Percentiles rank a stretch among this genome's conserved stretches.
Evolutionary conservation across 768 basidiomycete species (phyloP).

Genomic region (Mycena rosella): DNA sequence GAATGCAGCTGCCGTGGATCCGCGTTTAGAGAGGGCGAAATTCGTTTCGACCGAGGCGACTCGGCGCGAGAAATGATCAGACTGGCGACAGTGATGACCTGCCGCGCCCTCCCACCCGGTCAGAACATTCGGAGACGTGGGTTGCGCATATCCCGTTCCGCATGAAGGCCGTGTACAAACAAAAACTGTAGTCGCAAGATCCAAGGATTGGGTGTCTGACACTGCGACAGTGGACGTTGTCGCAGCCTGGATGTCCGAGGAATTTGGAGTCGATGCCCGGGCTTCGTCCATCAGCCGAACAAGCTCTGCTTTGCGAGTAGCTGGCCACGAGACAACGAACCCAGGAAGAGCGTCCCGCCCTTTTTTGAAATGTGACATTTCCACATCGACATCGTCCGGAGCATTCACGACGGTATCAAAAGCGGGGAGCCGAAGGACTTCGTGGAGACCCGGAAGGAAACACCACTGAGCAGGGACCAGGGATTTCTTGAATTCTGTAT

Average conservation of each 20-base stretch:
- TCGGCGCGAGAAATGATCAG: not conserved
- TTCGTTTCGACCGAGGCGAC: conserved; percentile 13
- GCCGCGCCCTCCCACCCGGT: conserved; percentile 22
- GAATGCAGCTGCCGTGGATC: conserved; percentile 16
- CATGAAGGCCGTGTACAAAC: not conserved
- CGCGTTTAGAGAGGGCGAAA: conserved; percentile 8
- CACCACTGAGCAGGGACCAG: conserved; percentile 43
- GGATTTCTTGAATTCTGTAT: conserved; percentile 36
- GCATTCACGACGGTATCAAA: conserved; percentile 23
- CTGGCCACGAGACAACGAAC: conserved; percentile 3
- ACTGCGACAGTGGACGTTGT: not conserved
- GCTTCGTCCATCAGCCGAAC: not conserved
- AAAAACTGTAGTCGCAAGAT: conserved; percentile 17
- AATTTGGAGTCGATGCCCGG: not conserved
- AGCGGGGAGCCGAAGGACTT: conserved; percentile 27
- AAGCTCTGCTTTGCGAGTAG: conserved; percentile 5
- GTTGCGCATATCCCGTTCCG: not conserved
- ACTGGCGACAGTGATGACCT: conserved; percentile 7
- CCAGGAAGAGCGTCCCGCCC: conserved; percentile 14
- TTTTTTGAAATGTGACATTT: conserved; percentile 19
- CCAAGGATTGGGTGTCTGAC: not conserved
- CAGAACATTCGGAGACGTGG: not conserved
- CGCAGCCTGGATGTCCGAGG: not conserved
- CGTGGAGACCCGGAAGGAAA: conserved; percentile 38
- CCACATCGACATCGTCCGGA: conserved; percentile 17